Base-by-base conservation (phyloP, 306 rosid genomes). In the Vigna radiata region DNA sequence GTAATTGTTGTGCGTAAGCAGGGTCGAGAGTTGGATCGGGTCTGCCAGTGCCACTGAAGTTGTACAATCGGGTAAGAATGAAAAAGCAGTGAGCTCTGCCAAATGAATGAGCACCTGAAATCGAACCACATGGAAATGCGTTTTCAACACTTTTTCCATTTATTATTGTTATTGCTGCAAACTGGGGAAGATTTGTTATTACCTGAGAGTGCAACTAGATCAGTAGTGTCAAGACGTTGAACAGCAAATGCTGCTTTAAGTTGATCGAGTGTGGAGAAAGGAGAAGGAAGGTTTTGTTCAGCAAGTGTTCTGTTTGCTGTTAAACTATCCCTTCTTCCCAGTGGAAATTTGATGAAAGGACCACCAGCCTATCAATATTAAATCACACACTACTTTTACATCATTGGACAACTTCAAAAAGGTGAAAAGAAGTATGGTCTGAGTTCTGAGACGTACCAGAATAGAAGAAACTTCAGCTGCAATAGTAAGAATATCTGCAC, bases 121-220 rank as follows among this genome's bases (percentile, higher is more conserved):
- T 37, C 47, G 10, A 60, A 23, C 19, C 12, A 73, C 13, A 31
- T 60, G 13, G 21, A 15, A 31, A 31, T 62, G 25, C 8, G 3
- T 33, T 62, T 33, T 62, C n/a, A 39, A 29, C 1, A 46, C 0
- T 19, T 23, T 67, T 47, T 68, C 14, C 36, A 21, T 46, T 23
- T 44, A 1, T 21, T 7, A 1, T 7, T 12, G 1, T 23, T 43
- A 37, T 53, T 14, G 39, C 0, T 9, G 13, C 3, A 33, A 25
- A 49, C 10, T 29, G 19, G 12, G n/a, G 43, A 41, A 13, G 1
- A 39, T 53, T 12, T 27, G 1, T 4, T 80, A 89, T 4, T 82
- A 89, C 93, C 94, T 1, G 90, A 88, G 19, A 88, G 87, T 33
- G 91, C 33, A 83, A 90, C 94, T 3, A 90, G 81, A 84, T 90